Evolutionary conservation across 1,284 basidiomycete genomes (phyloP).

Genomic region (Ceratobasidium sp.): DNA sequence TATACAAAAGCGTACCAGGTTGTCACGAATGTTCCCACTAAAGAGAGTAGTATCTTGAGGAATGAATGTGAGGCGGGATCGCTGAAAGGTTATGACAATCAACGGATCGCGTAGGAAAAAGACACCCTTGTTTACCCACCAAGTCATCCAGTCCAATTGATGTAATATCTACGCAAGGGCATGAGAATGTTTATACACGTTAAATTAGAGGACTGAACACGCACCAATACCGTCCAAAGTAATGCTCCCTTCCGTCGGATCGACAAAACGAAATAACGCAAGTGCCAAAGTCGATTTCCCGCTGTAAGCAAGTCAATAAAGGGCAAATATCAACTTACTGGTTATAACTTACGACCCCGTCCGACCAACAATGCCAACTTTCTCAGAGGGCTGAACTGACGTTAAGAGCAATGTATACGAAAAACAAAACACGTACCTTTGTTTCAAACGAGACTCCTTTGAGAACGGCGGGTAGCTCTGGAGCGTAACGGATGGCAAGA

Average conservation of each 20-base stretch:
- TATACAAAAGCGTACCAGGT: conserved; percentile 24
- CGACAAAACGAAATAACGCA: conserved; percentile 89
- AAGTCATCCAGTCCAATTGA: conserved; percentile 86
- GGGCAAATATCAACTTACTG: conserved; percentile 15
- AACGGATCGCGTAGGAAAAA: too few species aligned
- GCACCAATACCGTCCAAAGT: conserved; percentile 83
- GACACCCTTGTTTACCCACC: conserved; percentile 66
- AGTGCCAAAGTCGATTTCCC: conserved; percentile 90
- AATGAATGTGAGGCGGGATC: conserved; percentile 12
- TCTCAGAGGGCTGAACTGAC: conserved; percentile 67
- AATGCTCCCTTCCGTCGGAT: conserved; percentile 84
- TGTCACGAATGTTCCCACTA: conserved; percentile 20
- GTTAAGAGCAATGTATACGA: neutral
- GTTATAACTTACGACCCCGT: conserved; percentile 65
- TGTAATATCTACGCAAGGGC: conserved; percentile 68
- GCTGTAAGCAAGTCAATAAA: conserved; percentile 55
- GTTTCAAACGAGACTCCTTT: conserved; percentile 74
- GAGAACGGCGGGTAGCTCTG: conserved; percentile 86
- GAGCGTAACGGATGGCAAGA: conserved; percentile 84
- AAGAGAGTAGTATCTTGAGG: conserved; percentile 11
- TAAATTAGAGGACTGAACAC: neutral
- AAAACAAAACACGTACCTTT: conserved; percentile 57
- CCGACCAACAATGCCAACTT: conserved; percentile 79
- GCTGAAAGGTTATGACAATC: too few species aligned
- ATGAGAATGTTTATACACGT: neutral